These are phyloP conservation scores for Camellia oleifera DNA, from an alignment of 179 eudicot genomes.

Conservation along the genomic window DNA sequence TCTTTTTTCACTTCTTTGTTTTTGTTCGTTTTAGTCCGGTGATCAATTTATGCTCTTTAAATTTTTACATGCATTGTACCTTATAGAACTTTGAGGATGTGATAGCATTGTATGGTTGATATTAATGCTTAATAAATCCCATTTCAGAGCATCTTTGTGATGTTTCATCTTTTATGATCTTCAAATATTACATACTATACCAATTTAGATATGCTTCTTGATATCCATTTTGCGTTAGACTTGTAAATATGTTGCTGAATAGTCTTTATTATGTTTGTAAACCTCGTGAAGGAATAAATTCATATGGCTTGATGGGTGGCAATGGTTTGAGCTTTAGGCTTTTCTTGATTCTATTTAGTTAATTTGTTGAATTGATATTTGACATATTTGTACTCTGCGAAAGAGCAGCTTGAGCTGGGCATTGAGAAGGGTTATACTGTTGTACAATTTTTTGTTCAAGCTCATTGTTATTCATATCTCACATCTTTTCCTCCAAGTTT, in stretches of 20 bases:
- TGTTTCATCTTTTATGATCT: background rate
- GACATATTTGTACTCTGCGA: background rate
- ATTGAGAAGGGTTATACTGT: background rate
- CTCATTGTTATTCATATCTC: background rate
- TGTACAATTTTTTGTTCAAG: background rate
- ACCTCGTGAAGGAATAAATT: background rate
- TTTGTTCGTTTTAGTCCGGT: background rate
- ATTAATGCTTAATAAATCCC: background rate
- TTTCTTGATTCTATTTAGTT: background rate
- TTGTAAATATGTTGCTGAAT: background rate
- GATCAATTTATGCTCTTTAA: background rate
- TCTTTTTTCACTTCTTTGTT: background rate
- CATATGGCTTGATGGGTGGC: background rate
- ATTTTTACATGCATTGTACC: background rate
- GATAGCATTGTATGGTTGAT: background rate
- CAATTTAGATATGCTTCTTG: background rate
- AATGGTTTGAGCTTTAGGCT: background rate
- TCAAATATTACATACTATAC: background rate
- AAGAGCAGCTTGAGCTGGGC: background rate
- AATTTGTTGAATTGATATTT: background rate
- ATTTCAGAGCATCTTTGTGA: background rate
- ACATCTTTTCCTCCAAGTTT: background rate
- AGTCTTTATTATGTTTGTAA: slow-evolving; percentile 8
- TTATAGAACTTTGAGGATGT: background rate
- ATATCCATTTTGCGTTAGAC: background rate